Conservation (phyloP, 148 eudicot genomes). For the Nepenthes gracilis region DNA sequence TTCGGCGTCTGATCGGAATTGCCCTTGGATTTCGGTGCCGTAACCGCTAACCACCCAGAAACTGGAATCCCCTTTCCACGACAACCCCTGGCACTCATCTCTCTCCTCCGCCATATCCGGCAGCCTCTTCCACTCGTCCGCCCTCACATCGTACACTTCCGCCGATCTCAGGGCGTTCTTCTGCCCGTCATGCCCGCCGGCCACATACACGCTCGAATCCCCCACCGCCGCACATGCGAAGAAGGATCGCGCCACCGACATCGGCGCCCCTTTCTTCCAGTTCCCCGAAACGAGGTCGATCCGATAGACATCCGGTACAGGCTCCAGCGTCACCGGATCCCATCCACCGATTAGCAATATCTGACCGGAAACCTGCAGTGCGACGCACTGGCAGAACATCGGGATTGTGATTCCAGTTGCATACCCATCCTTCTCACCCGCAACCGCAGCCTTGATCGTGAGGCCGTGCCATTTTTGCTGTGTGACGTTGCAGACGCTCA, state of each 20-base stretch:
- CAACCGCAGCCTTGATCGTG: neutral
- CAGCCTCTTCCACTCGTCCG: conserved; percentile 17
- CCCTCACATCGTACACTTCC: conserved; percentile 20
- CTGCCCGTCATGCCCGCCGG: conserved; percentile 38
- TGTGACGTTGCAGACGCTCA: conserved; percentile 12
- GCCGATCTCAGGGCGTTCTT: conserved; percentile 31
- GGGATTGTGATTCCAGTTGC: conserved; percentile 7
- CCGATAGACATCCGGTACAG: conserved; percentile 12
- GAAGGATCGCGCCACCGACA: conserved; percentile 24
- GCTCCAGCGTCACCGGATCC: conserved; percentile 29
- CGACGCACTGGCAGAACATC: conserved; percentile 22
- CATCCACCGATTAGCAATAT: conserved; percentile 26
- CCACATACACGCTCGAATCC: conserved; percentile 15
- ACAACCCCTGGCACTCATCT: conserved; percentile 24
- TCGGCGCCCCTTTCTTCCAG: conserved; percentile 22
- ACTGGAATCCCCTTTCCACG: neutral
- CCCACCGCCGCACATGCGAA: conserved; percentile 17
- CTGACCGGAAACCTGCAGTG: conserved; percentile 9
- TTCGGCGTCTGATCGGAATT: conserved; percentile 26
- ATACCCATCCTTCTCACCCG: neutral
- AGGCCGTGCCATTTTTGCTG: conserved; percentile 15
- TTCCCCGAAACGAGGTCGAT: conserved; percentile 15
- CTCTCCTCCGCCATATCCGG: conserved; percentile 27
- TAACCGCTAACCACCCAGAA: conserved; percentile 31
- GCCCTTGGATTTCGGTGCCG: conserved; percentile 27